Percentiles rank a stretch among this genome's conserved stretches.
Conservation (phyloP, 2,329 filamentous ascomycete species). For the Diaporthe sp. region DNA sequence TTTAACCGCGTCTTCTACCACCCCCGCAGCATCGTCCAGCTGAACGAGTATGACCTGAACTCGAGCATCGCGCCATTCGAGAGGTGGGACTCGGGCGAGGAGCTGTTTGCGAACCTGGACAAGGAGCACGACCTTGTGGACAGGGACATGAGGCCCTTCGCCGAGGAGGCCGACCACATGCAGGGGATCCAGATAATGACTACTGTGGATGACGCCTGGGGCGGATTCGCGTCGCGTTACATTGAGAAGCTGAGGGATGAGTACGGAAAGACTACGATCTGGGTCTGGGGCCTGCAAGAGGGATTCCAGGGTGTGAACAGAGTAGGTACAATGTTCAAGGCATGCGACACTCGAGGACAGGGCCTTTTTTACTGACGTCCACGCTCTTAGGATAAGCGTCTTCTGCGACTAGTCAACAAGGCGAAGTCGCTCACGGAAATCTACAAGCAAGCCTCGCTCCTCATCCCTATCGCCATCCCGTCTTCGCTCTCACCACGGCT, state of each 20-base stretch:
- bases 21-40: slow-evolving; percentile 85
- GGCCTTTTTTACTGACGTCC: not conserved
- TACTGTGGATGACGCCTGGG: slow-evolving; percentile 82
- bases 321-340: slow-evolving; percentile 48
- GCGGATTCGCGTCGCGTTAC: slow-evolving; percentile 79
- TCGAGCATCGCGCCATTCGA: slow-evolving; percentile 86
- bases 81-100: slow-evolving; percentile 77
- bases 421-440: slow-evolving; percentile 78
- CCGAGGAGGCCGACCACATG: slow-evolving; percentile 92
- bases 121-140: slow-evolving; percentile 89
- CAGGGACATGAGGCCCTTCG: slow-evolving; percentile 87
- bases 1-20: slow-evolving; percentile 93
- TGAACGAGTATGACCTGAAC: slow-evolving; percentile 88
- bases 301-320: slow-evolving; percentile 61
- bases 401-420: slow-evolving; percentile 76
- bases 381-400: slow-evolving; percentile 63
- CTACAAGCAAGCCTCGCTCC: slow-evolving; percentile 77
- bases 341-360: not conserved
- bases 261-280: slow-evolving; percentile 86
- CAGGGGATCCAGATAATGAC: slow-evolving; percentile 86
- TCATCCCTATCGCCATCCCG: slow-evolving; percentile 78
- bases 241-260: slow-evolving; percentile 86
- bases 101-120: slow-evolving; percentile 79
- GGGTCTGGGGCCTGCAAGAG: slow-evolving; percentile 87
- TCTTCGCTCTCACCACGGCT: slow-evolving; percentile 58